Evolutionary conservation across 768 basidiomycete genomes (phyloP), one percentile per base, ranked within the genome.

Genomic region (Tephrocybe sp.): DNA sequence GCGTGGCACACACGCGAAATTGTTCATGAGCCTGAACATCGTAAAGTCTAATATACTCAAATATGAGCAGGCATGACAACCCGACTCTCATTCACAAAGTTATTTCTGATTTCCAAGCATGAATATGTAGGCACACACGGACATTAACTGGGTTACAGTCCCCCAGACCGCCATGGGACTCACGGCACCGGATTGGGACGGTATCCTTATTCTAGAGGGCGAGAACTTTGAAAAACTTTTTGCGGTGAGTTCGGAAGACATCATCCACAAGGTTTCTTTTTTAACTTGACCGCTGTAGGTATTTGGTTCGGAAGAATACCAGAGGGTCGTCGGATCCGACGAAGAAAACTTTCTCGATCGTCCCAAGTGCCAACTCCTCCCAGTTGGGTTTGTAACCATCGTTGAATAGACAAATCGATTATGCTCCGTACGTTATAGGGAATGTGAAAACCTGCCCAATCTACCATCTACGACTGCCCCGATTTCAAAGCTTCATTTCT

Each of bases 1-100:
- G 69, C 51, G 62, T 10, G 52, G 63, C 10, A 58, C 60, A 2
- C 63, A 69, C 43, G 62, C 59, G 3, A 52, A 58, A 32, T 44
- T 65, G 26, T 67, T 72, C 57, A 48, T 58, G 24, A 64, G 63
- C 0, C 58, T 71, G 12, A 58, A 63, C 6, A 61, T 71, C 23
- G 67, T 62, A 21, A 66, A 70, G 58, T 60, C 54, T 33, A 71
- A 71, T 41, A 49, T 70, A 45, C 59, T 68, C n/a, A 66, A 65
- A 43, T 69, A 69, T 55, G 67, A 72, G 45, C 70, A 69, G 62
- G 56, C 56, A 23, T 41, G 47, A n/a, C 2, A 4, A 10, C 0
- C 23, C 8, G 7, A 20, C 9, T 17, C 11, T 38, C 21, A 11
- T 24, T 26, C 9, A 18, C 24, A 18, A 42, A 15, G 1, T 23